Percentiles rank a stretch among this genome's conserved stretches.
Conservation (phyloP, 2,329 filamentous ascomycete genomes). For the Knoxdaviesia capensis region DNA sequence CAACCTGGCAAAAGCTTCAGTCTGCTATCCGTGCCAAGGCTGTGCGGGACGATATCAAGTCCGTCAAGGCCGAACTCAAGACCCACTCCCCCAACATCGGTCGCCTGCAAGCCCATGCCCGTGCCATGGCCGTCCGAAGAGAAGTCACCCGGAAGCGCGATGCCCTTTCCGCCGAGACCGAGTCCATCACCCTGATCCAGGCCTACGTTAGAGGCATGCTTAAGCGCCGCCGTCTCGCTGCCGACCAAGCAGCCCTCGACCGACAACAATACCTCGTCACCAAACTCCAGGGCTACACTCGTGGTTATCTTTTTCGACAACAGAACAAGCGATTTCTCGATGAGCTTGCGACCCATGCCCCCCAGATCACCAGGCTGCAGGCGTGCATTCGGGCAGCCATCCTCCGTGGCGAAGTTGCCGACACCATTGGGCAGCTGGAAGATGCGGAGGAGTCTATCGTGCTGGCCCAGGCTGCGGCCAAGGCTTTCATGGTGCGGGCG, state of each 20-base stretch:
- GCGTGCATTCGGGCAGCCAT: constrained; percentile 61
- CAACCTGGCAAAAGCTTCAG: constrained; percentile 27
- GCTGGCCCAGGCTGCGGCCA: constrained; percentile 54
- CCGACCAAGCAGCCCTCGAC: constrained; percentile 33
- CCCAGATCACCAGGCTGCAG: constrained; percentile 52
- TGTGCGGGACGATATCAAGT: constrained; percentile 21
- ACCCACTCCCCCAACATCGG: constrained; percentile 21
- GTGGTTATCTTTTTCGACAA: constrained; percentile 45
- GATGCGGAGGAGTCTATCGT: constrained; percentile 61
- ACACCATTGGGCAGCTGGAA: constrained; percentile 57
- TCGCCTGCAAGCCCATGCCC: constrained; percentile 28
- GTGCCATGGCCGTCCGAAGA: constrained; percentile 33
- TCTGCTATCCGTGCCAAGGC: constrained; percentile 36
- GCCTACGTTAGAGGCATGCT: constrained; percentile 41
- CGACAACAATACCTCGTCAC: constrained; percentile 34
- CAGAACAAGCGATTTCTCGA: constrained; percentile 42
- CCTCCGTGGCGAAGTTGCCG: constrained; percentile 51
- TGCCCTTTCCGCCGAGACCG: constrained; percentile 23
- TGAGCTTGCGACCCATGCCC: constrained; percentile 47
- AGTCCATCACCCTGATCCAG: constrained; percentile 31
- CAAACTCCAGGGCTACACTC: constrained; percentile 43
- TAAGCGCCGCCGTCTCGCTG: constrained; percentile 26
- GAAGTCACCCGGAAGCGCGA: constrained; percentile 27
- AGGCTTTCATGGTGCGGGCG: constrained; percentile 52
- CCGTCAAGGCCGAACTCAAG: constrained; percentile 26